These are phyloP conservation scores for Chaetomium cochliodes DNA, from an alignment of 495 filamentous ascomycete genomes.

Conservation along the genomic window DNA sequence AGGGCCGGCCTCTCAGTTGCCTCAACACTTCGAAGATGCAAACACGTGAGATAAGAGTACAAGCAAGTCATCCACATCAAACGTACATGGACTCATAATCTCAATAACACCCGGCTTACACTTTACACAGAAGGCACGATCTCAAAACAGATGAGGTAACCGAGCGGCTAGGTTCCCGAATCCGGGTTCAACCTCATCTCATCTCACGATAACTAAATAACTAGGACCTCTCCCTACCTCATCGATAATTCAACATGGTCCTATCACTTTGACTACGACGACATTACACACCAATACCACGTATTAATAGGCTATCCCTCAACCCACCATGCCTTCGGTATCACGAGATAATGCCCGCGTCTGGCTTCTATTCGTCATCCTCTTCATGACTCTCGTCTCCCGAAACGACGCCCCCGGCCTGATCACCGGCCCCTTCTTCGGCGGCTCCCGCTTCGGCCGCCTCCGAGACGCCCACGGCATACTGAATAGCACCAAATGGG, in stretches of 20 bases:
- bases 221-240: background rate
- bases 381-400: slow-evolving; percentile 44
- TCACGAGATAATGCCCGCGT: slow-evolving; percentile 43
- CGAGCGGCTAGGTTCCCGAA: background rate
- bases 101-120: too few relatives aligned
- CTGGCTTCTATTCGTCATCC: slow-evolving; percentile 44
- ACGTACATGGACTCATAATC: background rate
- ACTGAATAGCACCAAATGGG: slow-evolving; percentile 71
- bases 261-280: background rate
- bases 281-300: background rate
- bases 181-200: background rate
- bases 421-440: slow-evolving; percentile 40
- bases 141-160: background rate
- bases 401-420: slow-evolving; percentile 43
- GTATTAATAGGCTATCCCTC: background rate
- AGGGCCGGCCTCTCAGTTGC: background rate
- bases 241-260: slow-evolving; percentile 9
- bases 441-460: slow-evolving; percentile 41
- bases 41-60: background rate
- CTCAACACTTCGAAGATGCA: background rate
- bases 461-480: slow-evolving; percentile 61
- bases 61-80: background rate
- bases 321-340: slow-evolving; percentile 36
- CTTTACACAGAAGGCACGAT: background rate
- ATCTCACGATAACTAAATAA: background rate